phyloP scores from a whole-genome alignment of 495 filamentous ascomycete species.

The Penicillium argentinense region DNA sequence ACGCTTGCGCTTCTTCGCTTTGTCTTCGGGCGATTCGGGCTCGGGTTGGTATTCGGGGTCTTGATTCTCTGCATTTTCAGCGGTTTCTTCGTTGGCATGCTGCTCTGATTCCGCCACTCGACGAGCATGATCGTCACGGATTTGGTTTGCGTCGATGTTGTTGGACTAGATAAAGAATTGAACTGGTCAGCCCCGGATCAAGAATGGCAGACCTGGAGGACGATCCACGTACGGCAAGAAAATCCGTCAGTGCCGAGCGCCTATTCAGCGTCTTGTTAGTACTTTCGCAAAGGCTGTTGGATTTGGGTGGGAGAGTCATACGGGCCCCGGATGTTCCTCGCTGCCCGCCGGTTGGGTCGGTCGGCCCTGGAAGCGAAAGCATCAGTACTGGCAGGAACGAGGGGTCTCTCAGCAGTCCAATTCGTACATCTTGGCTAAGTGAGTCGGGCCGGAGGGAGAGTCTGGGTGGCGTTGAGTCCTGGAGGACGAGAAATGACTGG shows the following conservation, averaged over 20 bases:
- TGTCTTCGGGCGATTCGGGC: slow-evolving; percentile 45
- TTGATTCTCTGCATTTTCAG: slow-evolving; percentile 21
- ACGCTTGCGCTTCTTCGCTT: slow-evolving; percentile 59
- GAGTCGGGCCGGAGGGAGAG: too few species aligned
- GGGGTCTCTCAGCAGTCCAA: too few species aligned
- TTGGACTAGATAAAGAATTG: slow-evolving; percentile 58
- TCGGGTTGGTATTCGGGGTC: slow-evolving; percentile 30
- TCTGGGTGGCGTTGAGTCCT: not conserved
- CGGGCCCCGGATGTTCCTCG: slow-evolving; percentile 62
- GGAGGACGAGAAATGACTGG: slow-evolving; percentile 31
- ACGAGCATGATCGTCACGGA: slow-evolving; percentile 62
- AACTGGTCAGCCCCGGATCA: too few species aligned
- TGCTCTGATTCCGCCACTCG: slow-evolving; percentile 43
- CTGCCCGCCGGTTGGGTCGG: slow-evolving; percentile 35
- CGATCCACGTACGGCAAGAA: slow-evolving; percentile 60
- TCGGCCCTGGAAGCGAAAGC: slow-evolving; percentile 31
- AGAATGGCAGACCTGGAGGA: too few species aligned
- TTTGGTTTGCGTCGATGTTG: slow-evolving; percentile 84
- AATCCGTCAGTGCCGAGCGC: slow-evolving; percentile 79
- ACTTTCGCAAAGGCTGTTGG: too few species aligned
- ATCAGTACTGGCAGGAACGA: slow-evolving; percentile 14
- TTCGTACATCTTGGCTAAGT: too few species aligned
- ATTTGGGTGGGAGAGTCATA: slow-evolving; percentile 40
- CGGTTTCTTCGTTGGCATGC: slow-evolving; percentile 27
- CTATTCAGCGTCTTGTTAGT: slow-evolving; percentile 29